Conservation (phyloP, 495 filamentous ascomycete species). For the Darksidea phi region DNA sequence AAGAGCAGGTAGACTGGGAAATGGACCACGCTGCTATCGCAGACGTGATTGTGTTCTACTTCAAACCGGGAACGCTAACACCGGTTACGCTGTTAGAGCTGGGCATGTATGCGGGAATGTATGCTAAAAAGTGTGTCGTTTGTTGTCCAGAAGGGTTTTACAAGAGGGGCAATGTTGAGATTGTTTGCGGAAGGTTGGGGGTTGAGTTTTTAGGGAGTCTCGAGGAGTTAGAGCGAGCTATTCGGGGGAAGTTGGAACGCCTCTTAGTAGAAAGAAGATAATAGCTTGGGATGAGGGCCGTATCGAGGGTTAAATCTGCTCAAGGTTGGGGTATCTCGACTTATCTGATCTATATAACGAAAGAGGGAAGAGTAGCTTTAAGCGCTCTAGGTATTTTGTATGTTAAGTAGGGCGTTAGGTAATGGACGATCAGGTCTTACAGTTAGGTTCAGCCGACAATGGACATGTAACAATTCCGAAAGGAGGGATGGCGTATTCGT, state of each 20-base stretch:
- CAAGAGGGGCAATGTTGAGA: constrained; percentile 58
- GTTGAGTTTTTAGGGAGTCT: constrained; percentile 41
- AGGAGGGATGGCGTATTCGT: not conserved
- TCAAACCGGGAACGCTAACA: constrained; percentile 47
- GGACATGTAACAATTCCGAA: constrained; percentile 3
- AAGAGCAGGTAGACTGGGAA: constrained; percentile 60
- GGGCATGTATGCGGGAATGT: constrained; percentile 48
- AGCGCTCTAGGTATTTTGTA: no score
- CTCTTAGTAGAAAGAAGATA: not conserved
- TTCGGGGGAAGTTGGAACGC: not conserved
- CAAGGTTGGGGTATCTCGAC: no score
- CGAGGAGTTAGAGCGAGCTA: not conserved
- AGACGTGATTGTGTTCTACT: constrained; percentile 57
- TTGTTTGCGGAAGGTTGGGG: constrained; percentile 52
- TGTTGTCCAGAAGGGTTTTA: constrained; percentile 53
- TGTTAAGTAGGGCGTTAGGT: no score
- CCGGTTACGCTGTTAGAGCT: constrained; percentile 54
- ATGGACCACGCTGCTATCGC: constrained; percentile 55
- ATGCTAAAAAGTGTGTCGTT: constrained; percentile 49
- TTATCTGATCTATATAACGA: no score
- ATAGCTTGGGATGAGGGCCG: no score
- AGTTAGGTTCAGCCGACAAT: constrained; percentile 14
- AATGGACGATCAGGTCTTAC: no score
- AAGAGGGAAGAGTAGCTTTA: no score
- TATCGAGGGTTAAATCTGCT: no score